These are phyloP conservation scores for Styphnolobium japonicum DNA, from an alignment of 306 rosid species.

Conservation along the genomic window DNA sequence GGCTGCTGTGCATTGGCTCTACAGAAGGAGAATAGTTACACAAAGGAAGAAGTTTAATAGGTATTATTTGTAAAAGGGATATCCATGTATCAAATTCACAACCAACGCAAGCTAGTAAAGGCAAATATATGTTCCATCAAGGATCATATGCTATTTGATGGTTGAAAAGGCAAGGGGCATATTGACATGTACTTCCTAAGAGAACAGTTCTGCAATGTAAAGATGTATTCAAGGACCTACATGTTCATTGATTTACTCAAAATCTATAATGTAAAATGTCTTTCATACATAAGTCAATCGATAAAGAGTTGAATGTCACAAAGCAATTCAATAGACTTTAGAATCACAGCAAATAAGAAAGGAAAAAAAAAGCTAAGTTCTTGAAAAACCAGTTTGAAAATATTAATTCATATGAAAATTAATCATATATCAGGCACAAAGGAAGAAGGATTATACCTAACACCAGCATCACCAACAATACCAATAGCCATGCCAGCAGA, in stretches of 20 bases:
- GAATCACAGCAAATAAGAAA: neutral
- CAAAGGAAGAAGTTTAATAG: neutral
- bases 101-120: neutral
- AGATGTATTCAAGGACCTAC: neutral
- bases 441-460: conserved; percentile 51
- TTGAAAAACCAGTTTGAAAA: neutral
- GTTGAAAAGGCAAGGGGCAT: neutral
- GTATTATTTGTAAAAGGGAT: neutral
- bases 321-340: neutral
- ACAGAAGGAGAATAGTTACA: conserved; percentile 35
- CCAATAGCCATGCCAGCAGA: conserved; percentile 96
- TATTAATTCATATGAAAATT: neutral
- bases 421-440: neutral
- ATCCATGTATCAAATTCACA: neutral
- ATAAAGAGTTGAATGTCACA: neutral
- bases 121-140: neutral
- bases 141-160: neutral
- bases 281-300: too few relatives aligned
- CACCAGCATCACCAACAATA: conserved; percentile 92
- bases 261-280: too few relatives aligned
- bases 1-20: conserved; percentile 94
- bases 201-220: neutral
- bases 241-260: neutral
- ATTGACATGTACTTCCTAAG: neutral
- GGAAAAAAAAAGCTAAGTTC: neutral